Evolutionary conservation across 176 grass and related monocot genomes (phyloP).

Genomic region (Aegilops tauschii): DNA sequence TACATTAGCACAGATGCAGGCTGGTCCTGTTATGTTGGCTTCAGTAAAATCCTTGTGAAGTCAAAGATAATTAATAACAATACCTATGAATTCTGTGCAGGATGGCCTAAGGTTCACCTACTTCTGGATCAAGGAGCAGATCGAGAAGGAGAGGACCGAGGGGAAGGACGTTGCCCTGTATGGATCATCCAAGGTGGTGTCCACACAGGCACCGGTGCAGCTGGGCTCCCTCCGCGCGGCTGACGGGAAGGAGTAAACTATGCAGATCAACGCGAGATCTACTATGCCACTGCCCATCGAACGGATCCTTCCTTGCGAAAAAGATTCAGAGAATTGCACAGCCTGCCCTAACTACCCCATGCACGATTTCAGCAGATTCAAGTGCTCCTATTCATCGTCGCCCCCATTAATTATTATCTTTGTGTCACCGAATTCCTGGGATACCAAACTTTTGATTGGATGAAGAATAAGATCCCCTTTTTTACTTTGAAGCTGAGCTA

Average conservation of each 20-base stretch:
- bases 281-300: not conserved
- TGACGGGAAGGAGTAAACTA: slow-evolving; percentile 72
- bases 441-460: not conserved
- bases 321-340: slow-evolving; percentile 27
- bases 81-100: slow-evolving; percentile 21
- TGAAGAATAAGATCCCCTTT: not conserved
- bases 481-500: not conserved
- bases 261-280: not conserved
- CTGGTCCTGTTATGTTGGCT: not conserved
- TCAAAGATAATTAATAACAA: not conserved
- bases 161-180: slow-evolving; percentile 56
- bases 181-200: slow-evolving; percentile 66
- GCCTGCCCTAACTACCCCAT: not conserved
- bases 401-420: not conserved
- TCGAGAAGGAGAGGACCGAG: slow-evolving; percentile 63
- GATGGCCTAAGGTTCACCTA: slow-evolving; percentile 87
- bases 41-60: not conserved
- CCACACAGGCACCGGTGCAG: slow-evolving; percentile 76
- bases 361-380: not conserved
- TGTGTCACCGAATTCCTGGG: too few relatives aligned
- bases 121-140: slow-evolving; percentile 96
- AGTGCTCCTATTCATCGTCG: not conserved
- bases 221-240: slow-evolving; percentile 85
- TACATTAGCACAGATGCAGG: not conserved
- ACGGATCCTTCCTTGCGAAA: not conserved